A percentile compares a stretch with the other conserved stretches of the same genome.
phyloP scores from a whole-genome alignment of 148 eudicot species.

The Agrostemma githago region DNA sequence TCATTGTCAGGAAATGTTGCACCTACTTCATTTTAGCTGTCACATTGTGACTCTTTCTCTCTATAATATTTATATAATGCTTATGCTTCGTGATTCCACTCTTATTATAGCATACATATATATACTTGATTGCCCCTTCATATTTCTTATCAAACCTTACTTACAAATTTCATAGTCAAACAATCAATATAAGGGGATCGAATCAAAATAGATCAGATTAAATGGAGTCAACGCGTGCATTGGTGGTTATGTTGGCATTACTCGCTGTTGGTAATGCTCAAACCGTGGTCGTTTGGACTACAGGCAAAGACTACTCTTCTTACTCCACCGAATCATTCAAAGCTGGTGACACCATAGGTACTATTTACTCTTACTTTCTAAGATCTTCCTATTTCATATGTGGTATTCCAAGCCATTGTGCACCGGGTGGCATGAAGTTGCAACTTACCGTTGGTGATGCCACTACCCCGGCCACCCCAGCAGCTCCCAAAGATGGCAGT shows the following conservation, averaged over 20 bases:
- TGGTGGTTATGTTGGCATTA: constrained; percentile 19
- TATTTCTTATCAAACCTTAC: background rate
- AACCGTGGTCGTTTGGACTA: constrained; percentile 13
- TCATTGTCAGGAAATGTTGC: constrained; percentile 1
- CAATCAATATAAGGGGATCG: background rate
- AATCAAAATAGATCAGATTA: background rate
- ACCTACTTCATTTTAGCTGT: constrained; percentile 1
- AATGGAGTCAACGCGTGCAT: constrained; percentile 13
- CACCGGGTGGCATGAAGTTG: constrained; percentile 23
- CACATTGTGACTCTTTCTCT: background rate
- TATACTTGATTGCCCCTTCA: no score
- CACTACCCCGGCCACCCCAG: constrained; percentile 4
- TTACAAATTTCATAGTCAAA: background rate
- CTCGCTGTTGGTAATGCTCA: background rate
- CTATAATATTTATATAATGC: no score
- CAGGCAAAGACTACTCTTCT: constrained; percentile 17
- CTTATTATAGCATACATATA: no score
- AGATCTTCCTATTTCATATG: no score
- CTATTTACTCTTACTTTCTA: no score
- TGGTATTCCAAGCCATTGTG: constrained; percentile 25
- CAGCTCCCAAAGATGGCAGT: constrained; percentile 9
- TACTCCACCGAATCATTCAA: constrained; percentile 17
- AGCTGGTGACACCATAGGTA: constrained; percentile 21
- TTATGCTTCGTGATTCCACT: no score
- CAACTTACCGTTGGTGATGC: constrained; percentile 19